A percentile compares a stretch with the other conserved stretches of the same genome.
phyloP scores from a whole-genome alignment of 1,284 basidiomycete genomes.

The Inonotus obliquus region DNA sequence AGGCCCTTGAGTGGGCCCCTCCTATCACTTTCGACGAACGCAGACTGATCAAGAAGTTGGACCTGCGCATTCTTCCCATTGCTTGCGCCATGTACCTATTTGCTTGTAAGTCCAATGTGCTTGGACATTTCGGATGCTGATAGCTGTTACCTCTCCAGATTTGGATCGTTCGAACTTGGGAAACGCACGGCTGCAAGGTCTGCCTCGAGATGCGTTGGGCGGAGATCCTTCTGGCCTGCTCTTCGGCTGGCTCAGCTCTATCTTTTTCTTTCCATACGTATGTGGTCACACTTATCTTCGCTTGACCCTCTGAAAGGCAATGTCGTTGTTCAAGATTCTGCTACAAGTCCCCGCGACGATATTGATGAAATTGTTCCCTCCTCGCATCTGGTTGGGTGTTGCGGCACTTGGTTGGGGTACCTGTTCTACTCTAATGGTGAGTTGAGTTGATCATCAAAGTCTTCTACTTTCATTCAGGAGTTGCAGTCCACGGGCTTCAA shows the following conservation, averaged over 20 bases:
- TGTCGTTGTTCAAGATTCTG: conserved; percentile 44
- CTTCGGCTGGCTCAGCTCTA: conserved; percentile 74
- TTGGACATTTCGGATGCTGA: conserved; percentile 41
- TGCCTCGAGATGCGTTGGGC: conserved; percentile 55
- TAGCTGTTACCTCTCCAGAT: conserved; percentile 9
- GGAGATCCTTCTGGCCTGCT: conserved; percentile 64
- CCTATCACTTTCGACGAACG: conserved; percentile 39
- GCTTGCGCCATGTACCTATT: conserved; percentile 69
- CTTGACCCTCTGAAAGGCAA: background rate
- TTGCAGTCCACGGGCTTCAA: conserved; percentile 51
- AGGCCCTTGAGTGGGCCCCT: background rate
- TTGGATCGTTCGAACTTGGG: conserved; percentile 48
- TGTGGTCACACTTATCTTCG: conserved; percentile 22
- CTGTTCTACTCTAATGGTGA: conserved; percentile 66
- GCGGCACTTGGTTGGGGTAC: conserved; percentile 68
- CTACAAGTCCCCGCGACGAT: conserved; percentile 65
- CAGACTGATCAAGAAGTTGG: conserved; percentile 59
- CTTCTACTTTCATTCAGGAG: background rate
- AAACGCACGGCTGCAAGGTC: conserved; percentile 68
- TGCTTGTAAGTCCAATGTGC: conserved; percentile 48
- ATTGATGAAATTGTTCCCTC: conserved; percentile 60
- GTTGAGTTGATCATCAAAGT: conserved; percentile 28
- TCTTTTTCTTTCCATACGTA: conserved; percentile 74
- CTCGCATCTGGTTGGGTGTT: conserved; percentile 59
- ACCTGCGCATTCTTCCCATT: conserved; percentile 63